Evolutionary conservation across 164 flowering plant species (phyloP), one percentile per base, ranked within the genome.

Genomic region (Vitis labrusca): DNA sequence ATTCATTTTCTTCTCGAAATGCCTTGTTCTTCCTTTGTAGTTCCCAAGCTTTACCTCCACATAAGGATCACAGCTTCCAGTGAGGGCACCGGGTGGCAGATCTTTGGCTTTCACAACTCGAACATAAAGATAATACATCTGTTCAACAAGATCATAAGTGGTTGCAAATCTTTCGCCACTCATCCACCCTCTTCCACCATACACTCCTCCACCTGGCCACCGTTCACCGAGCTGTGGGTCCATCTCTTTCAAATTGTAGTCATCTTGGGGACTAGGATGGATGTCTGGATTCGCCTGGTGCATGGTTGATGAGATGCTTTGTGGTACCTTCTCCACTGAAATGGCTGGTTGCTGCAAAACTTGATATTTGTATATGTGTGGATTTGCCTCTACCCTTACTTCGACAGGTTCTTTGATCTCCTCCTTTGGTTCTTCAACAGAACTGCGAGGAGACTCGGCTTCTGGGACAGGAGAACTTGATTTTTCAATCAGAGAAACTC

Each of bases 61-160:
- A 32, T 81, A 81, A 52, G 87, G 85, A 61, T 84, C 87, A 63
- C 81, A 79, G 75, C 76, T 74, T 27, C 72, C 81, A 6, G 80
- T 71, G 19, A 75, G 50, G 61, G 72, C 16, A 32, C 74, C 77
- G 13, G 81, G 61, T 50, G 85, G 83, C 2, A 84, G 81, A 37
- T 79, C 82, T 66, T 70, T 81, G 61, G 85, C 85, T 58, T 79
- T 84, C 65, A 79, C 82, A 0, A 84, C 85, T 23, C 85, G 79
- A 54, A 84, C 87, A 66, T 75, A 84, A 1, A 84, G 67, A 63
- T 77, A 76, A 47, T 44, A 67, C 83, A 73, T 84, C 64, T 77
- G 82, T 71, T 84, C 85, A 7, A 84, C 87, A 47, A 84, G 85
- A 63, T 84, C 87, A 23, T 73, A 79, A 0, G 85, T 81, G 70